Evolutionary conservation across 352 stramenopile species (phyloP).

Genomic region (Phytophthora fragariaefolia): DNA sequence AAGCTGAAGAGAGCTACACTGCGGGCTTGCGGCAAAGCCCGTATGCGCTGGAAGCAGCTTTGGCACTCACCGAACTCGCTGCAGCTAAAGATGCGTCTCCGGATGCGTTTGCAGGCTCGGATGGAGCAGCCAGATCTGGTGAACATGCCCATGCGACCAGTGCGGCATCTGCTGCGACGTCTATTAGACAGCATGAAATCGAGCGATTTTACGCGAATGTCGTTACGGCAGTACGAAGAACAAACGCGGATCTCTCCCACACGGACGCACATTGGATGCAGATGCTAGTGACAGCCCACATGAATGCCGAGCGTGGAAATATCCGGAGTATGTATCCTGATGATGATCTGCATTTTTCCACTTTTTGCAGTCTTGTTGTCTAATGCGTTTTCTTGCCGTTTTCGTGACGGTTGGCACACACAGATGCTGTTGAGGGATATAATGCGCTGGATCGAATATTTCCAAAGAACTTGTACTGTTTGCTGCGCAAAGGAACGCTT

Average conservation of each 20-base stretch:
- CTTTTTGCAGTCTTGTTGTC: conserved; percentile 7
- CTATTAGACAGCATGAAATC: conserved; percentile 48
- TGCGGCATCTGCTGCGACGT: neutral
- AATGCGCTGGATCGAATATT: conserved; percentile 55
- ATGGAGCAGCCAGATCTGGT: conserved; percentile 15
- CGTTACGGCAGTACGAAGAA: conserved; percentile 9
- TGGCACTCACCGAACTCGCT: conserved; percentile 69
- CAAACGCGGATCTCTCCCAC: conserved; percentile 9
- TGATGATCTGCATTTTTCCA: neutral
- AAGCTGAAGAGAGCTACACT: conserved; percentile 70
- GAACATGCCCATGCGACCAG: conserved; percentile 12
- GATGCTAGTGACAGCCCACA: conserved; percentile 59
- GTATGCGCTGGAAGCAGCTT: conserved; percentile 81
- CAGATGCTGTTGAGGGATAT: conserved; percentile 50
- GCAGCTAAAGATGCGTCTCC: conserved; percentile 47
- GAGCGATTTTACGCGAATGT: conserved; percentile 54
- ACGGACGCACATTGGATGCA: conserved; percentile 65
- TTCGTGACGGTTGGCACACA: conserved; percentile 6
- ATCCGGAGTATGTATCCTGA: conserved; percentile 39
- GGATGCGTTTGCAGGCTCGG: conserved; percentile 32
- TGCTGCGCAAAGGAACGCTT: conserved; percentile 58
- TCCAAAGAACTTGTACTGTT: conserved; percentile 68
- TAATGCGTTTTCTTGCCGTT: conserved; percentile 11
- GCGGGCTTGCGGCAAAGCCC: conserved; percentile 67
- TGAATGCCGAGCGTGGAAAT: conserved; percentile 51